Base-by-base conservation (phyloP, 1,284 basidiomycete species). In the Marasmius sp. region DNA sequence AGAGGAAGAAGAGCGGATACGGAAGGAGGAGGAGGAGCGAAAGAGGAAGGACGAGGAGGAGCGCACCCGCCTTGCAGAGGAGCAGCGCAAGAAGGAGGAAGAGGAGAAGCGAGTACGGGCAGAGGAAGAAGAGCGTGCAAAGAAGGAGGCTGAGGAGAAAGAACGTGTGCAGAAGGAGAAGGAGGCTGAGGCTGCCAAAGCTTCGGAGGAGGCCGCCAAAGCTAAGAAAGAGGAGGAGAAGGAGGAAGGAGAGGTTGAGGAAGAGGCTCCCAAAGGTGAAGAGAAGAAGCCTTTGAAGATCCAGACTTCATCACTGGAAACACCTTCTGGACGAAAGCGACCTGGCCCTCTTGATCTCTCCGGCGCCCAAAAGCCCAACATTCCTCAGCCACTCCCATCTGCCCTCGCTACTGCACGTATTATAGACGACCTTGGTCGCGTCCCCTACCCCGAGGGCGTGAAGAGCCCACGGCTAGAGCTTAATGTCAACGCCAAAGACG, bases 361-460 rank as follows among this genome's bases (percentile, higher is more conserved):
- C 10, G 77, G 67, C 51, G 73, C 72, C 0, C 66, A 79, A 52
- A 84, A 76, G 66, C 70, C 72, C 50, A 68, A 71, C 59, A 74
- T 82, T 55, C 70, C 79, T 45, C 77, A 73, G 20, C 77, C 87
- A 48, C 81, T 85, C 36, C 85, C 84, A 16, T 90, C 89, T 47
- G 89, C 91, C 8, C 81, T 93, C 43, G 83, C 86, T 39, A 87
- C 88, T 36, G 93, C 93, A 38, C 85, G 87, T 51, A 82, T 86
- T 62, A 97, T 99, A 67, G 89, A 94, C 62, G 90, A 97, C 75
- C 83, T 99, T 57, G 82, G 80, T 48, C 80, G 85, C 60, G 84
- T 98, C 53, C 77, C 84, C 22, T 99, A 99, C 72, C 96, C 96
- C 4, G 87, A 88, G 61, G 87, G 91, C 51, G 85, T 96, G 73